These are phyloP conservation scores for Saccharomyces hybrid DNA, from an alignment of 1,139 yeast genomes.

Conservation along the genomic window DNA sequence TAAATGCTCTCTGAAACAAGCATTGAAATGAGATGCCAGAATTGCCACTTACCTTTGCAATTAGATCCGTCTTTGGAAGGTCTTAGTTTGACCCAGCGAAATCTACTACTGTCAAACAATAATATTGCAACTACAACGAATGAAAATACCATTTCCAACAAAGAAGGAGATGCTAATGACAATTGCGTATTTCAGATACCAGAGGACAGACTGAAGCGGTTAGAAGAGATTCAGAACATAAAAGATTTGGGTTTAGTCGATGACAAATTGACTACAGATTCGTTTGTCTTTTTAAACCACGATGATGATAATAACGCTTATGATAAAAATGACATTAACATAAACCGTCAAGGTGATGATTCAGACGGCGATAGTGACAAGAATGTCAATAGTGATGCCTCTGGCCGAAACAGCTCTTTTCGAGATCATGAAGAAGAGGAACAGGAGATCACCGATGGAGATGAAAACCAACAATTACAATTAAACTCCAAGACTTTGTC, in stretches of 20 bases:
- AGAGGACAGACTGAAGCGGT: conserved; percentile 31
- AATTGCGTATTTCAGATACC: conserved; percentile 25
- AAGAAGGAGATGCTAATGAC: conserved; percentile 14
- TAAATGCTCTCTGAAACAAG: neutral
- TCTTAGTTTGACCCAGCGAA: conserved; percentile 46
- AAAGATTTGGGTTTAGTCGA: conserved; percentile 11
- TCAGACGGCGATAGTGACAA: conserved; percentile 16
- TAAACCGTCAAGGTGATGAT: neutral
- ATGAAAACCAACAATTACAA: conserved; percentile 5
- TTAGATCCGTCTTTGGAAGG: conserved; percentile 48
- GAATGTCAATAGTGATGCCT: conserved; percentile 7
- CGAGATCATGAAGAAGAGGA: conserved; percentile 5
- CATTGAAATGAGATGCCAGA: conserved; percentile 37
- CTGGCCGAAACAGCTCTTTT: neutral
- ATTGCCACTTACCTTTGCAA: conserved; percentile 51
- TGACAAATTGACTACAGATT: conserved; percentile 17
- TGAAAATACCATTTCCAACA: conserved; percentile 13
- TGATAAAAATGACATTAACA: conserved; percentile 5
- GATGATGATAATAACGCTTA: conserved; percentile 10
- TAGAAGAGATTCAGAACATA: conserved; percentile 24
- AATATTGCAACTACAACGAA: conserved; percentile 24
- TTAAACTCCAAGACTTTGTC: conserved; percentile 32
- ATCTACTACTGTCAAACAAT: conserved; percentile 33
- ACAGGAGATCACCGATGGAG: conserved; percentile 9
- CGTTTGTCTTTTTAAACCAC: conserved; percentile 25